phyloP scores from a whole-genome alignment of 441 rosid genomes.

The Pelargonium fulgidum region DNA sequence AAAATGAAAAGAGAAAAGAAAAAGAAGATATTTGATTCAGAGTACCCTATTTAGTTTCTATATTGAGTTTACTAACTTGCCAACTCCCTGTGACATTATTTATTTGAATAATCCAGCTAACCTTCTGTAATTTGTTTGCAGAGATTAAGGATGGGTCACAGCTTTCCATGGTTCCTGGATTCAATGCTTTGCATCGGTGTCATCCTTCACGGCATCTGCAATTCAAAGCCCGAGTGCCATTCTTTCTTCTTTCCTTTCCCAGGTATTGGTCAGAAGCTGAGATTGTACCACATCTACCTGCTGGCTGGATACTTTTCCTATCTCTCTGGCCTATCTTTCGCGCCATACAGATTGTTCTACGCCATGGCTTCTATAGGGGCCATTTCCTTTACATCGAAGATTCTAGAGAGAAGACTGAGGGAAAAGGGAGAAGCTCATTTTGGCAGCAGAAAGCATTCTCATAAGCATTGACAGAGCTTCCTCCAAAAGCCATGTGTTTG shows the following conservation, averaged over 20 bases:
- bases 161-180: conserved; percentile 80
- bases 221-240: conserved; percentile 58
- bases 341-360: conserved; percentile 68
- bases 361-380: conserved; percentile 72
- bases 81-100: too few species aligned
- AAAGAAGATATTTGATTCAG: too few species aligned
- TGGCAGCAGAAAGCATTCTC: conserved; percentile 66
- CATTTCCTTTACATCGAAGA: conserved; percentile 39
- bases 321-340: conserved; percentile 67
- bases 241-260: conserved; percentile 42
- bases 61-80: too few species aligned
- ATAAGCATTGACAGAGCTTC: conserved; percentile 46
- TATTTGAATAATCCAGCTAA: not conserved
- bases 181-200: conserved; percentile 64
- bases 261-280: conserved; percentile 41
- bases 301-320: conserved; percentile 66
- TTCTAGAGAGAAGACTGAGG: conserved; percentile 42
- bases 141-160: conserved; percentile 75
- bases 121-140: conserved; percentile 31
- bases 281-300: conserved; percentile 46
- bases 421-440: conserved; percentile 49
- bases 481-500: not conserved
- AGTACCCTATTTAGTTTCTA: too few species aligned
- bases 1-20: too few species aligned
- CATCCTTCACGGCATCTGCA: conserved; percentile 61